These are phyloP conservation scores for Didymella arachidicola DNA, from an alignment of 2,329 filamentous ascomycete species.

Conservation along the genomic window DNA sequence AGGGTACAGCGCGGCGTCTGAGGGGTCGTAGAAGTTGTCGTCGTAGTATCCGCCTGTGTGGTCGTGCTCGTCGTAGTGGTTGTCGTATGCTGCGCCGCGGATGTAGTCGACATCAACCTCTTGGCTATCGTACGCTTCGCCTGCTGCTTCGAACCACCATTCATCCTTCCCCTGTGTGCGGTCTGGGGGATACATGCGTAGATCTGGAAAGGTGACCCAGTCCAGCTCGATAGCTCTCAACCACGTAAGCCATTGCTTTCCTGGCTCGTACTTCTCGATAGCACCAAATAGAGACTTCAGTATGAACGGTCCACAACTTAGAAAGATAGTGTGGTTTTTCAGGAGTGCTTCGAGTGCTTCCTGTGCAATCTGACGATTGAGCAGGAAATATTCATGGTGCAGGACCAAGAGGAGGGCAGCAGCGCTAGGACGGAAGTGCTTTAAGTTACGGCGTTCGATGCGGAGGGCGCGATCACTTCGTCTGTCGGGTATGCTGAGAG, in stretches of 20 bases:
- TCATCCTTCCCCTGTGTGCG: slow-evolving; percentile 31
- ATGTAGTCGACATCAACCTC: slow-evolving; percentile 44
- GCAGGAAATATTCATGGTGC: slow-evolving; percentile 45
- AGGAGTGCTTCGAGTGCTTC: slow-evolving; percentile 48
- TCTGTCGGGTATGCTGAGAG: slow-evolving; percentile 36
- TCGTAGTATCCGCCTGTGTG: slow-evolving; percentile 46
- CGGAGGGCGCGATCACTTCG: slow-evolving; percentile 38
- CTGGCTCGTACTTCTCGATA: slow-evolving; percentile 37
- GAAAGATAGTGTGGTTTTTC: slow-evolving; percentile 44
- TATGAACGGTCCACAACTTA: slow-evolving; percentile 49
- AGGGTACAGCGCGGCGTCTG: slow-evolving; percentile 39
- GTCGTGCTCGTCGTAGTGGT: slow-evolving; percentile 46
- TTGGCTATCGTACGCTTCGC: slow-evolving; percentile 18
- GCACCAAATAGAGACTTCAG: slow-evolving; percentile 40
- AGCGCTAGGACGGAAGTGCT: slow-evolving; percentile 43
- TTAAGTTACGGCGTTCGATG: slow-evolving; percentile 48
- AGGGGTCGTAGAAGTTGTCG: slow-evolving; percentile 46
- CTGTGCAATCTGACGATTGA: slow-evolving; percentile 45
- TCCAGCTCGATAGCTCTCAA: slow-evolving; percentile 45
- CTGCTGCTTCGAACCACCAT: slow-evolving; percentile 37
- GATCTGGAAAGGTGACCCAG: slow-evolving; percentile 48
- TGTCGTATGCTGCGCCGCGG: slow-evolving; percentile 34
- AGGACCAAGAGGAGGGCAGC: slow-evolving; percentile 44
- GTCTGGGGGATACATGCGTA: slow-evolving; percentile 44
- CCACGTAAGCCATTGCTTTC: slow-evolving; percentile 43